A percentile compares a stretch with the other conserved stretches of the same genome.
These are phyloP conservation scores for Pseudofabraea citricarpa DNA, from an alignment of 2,329 filamentous ascomycete genomes.

Conservation along the genomic window DNA sequence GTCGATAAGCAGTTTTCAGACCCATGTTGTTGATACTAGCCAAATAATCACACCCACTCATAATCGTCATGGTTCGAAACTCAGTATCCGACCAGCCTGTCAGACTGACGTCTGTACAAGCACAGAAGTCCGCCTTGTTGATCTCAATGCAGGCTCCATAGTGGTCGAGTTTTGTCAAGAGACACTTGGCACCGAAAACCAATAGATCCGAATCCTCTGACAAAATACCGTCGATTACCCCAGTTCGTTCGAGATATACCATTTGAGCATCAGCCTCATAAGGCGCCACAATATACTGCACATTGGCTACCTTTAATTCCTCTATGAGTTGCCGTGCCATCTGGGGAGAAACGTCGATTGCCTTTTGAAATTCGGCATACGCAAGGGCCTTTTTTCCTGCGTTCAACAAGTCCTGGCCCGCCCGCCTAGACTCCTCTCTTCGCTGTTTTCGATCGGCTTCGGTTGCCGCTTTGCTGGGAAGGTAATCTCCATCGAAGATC, in stretches of 20 bases:
- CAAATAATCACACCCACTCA: slow-evolving; percentile 97
- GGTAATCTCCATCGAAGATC: slow-evolving; percentile 91
- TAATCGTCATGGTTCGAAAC: slow-evolving; percentile 91
- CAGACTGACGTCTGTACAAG: slow-evolving; percentile 81
- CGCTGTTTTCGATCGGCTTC: slow-evolving; percentile 72
- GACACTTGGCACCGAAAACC: slow-evolving; percentile 86
- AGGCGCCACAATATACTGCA: slow-evolving; percentile 89
- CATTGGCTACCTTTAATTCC: slow-evolving; percentile 72
- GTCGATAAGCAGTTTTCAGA: slow-evolving; percentile 86
- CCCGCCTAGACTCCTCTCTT: slow-evolving; percentile 70
- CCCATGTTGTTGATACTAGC: slow-evolving; percentile 79
- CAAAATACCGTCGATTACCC: slow-evolving; percentile 79
- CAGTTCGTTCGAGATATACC: slow-evolving; percentile 84
- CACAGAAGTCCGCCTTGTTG: slow-evolving; percentile 81
- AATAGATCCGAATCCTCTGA: slow-evolving; percentile 96
- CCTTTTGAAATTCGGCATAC: slow-evolving; percentile 84
- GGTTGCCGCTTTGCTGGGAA: slow-evolving; percentile 88
- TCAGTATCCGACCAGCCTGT: slow-evolving; percentile 89
- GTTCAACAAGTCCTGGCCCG: slow-evolving; percentile 73
- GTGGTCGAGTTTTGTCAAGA: slow-evolving; percentile 91
- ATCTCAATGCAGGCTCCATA: slow-evolving; percentile 92
- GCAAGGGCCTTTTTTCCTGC: slow-evolving; percentile 79
- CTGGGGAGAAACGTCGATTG: slow-evolving; percentile 89
- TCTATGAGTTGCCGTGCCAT: slow-evolving; percentile 94
- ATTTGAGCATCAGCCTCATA: slow-evolving; percentile 98